Conservation (phyloP, 306 rosid species). For the Trifolium pratense region DNA sequence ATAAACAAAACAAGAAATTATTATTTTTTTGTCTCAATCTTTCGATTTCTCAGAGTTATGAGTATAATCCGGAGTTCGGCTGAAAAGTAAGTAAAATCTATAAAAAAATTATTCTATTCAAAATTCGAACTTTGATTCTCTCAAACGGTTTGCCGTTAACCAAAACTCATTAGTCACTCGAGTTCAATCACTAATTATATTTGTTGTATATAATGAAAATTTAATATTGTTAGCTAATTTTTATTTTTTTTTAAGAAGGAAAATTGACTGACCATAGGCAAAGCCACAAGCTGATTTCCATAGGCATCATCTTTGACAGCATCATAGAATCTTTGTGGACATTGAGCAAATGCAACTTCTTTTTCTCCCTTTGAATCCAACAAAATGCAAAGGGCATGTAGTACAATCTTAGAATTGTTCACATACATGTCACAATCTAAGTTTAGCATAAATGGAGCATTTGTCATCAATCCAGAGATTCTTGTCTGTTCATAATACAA, state of each 20-base stretch:
- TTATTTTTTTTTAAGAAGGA: too few relatives aligned
- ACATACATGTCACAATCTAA: conserved; percentile 83
- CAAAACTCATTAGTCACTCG: too few relatives aligned
- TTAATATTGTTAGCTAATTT: background rate
- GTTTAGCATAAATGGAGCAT: conserved; percentile 70
- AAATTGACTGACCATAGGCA: conserved; percentile 41
- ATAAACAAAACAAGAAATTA: background rate
- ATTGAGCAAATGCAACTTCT: conserved; percentile 73
- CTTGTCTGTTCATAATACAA: conserved; percentile 54
- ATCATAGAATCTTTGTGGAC: conserved; percentile 57
- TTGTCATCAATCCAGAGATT: conserved; percentile 72
- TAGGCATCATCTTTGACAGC: conserved; percentile 68
- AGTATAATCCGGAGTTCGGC: too few relatives aligned
- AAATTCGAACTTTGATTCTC: too few relatives aligned
- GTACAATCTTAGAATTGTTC: conserved; percentile 55
- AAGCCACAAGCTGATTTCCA: conserved; percentile 60
- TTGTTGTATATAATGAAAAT: too few relatives aligned
- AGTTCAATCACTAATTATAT: too few relatives aligned
- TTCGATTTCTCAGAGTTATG: too few relatives aligned
- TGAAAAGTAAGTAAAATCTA: too few relatives aligned
- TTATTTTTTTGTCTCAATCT: background rate
- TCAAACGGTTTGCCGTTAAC: too few relatives aligned
- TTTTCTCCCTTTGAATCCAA: conserved; percentile 45
- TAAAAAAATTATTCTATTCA: too few relatives aligned
- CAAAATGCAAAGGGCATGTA: conserved; percentile 67